These are phyloP conservation scores for Globisporangium splendens DNA, from an alignment of 352 stramenopile genomes.

Conservation along the genomic window DNA sequence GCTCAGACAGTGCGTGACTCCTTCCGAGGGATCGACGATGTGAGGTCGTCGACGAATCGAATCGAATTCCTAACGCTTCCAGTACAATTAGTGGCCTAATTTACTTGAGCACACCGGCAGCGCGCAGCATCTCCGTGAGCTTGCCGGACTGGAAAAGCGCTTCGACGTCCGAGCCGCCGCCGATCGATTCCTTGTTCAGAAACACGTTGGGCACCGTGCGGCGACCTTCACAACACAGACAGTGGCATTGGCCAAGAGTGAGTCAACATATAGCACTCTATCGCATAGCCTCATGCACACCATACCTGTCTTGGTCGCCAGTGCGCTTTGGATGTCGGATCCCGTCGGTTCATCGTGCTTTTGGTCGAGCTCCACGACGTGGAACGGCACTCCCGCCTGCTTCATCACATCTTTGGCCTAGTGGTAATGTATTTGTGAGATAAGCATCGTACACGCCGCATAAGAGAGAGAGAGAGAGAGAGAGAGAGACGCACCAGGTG, in stretches of 20 bases:
- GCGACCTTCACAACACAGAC: constrained; percentile 51
- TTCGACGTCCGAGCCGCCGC: constrained; percentile 93
- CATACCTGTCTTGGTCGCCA: constrained; percentile 83
- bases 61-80: too few relatives aligned
- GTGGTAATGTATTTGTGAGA: background rate
- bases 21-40: too few relatives aligned
- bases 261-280: too few relatives aligned
- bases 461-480: background rate
- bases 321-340: constrained; percentile 82
- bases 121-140: constrained; percentile 85
- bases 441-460: background rate
- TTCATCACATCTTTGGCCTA: constrained; percentile 87
- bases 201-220: constrained; percentile 97
- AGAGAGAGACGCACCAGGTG: constrained; percentile 32
- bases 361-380: constrained; percentile 66
- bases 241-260: background rate
- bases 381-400: constrained; percentile 43
- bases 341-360: constrained; percentile 60
- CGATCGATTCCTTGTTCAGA: constrained; percentile 91
- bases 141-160: constrained; percentile 80
- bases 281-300: too few relatives aligned
- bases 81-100: background rate
- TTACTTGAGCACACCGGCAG: constrained; percentile 34
- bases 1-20: too few relatives aligned
- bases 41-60: too few relatives aligned